These are phyloP conservation scores for Cercospora citrullina DNA, from an alignment of 2,329 filamentous ascomycete species.

Conservation along the genomic window DNA sequence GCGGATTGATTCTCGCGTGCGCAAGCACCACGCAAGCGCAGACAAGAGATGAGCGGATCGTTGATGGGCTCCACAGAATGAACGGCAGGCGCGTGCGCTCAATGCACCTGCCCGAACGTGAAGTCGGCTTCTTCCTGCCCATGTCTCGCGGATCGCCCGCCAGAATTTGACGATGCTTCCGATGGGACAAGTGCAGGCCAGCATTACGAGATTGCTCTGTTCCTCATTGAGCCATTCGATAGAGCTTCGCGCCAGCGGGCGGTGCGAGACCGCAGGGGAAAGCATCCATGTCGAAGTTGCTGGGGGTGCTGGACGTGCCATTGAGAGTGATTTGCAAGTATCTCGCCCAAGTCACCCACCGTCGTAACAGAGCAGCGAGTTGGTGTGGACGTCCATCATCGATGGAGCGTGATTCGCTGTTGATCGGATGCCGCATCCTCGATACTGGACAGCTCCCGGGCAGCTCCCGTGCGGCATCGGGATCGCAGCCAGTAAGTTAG, in stretches of 20 bases:
- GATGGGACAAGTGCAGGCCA: background rate
- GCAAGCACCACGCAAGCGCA: background rate
- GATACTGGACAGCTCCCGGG: background rate
- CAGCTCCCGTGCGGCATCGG: background rate
- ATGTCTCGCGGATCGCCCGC: background rate
- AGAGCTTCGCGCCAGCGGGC: conserved; percentile 7
- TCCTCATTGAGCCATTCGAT: background rate
- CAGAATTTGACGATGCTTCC: background rate
- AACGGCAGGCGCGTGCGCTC: background rate
- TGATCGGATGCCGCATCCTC: background rate
- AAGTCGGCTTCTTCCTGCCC: background rate
- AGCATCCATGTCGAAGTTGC: background rate
- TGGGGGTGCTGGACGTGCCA: background rate
- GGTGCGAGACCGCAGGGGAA: background rate
- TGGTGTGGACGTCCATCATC: background rate
- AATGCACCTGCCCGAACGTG: background rate
- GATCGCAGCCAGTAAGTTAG: background rate
- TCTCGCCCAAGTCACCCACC: background rate
- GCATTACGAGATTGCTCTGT: background rate
- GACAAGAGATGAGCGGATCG: background rate
- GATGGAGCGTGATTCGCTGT: background rate
- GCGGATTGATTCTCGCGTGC: background rate
- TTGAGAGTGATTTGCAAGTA: background rate
- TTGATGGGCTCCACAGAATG: background rate
- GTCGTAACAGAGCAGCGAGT: background rate